phyloP scores from a whole-genome alignment of 2,329 filamentous ascomycete genomes.

The Aspergillus brasiliensis region DNA sequence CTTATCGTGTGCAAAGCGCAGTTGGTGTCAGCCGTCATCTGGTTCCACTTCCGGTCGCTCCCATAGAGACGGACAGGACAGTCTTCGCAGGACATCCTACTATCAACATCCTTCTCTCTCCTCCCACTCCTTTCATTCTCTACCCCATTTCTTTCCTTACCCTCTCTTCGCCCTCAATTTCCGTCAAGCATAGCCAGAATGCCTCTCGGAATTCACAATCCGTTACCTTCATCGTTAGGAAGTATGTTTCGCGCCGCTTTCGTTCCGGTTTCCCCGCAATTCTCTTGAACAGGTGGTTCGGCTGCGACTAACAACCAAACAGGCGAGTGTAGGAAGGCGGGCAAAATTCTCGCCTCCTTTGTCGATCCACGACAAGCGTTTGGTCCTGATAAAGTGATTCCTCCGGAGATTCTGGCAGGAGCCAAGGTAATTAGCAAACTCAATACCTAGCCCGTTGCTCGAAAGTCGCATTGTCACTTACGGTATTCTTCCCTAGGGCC shows the following conservation, averaged over 20 bases:
- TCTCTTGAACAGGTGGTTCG: conserved; percentile 18
- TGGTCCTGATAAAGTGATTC: conserved; percentile 96
- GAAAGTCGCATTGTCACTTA: conserved; percentile 10
- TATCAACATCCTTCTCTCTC: conserved; percentile 19
- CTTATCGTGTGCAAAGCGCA: conserved; percentile 10
- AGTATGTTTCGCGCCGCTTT: conserved; percentile 40
- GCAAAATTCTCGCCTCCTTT: conserved; percentile 93
- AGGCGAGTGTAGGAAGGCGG: conserved; percentile 98
- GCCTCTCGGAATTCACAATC: conserved; percentile 50
- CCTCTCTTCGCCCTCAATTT: conserved; percentile 3
- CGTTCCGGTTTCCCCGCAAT: conserved; percentile 35
- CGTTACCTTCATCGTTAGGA: conserved; percentile 51
- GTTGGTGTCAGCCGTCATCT: conserved; percentile 24
- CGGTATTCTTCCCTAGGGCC: conserved; percentile 39
- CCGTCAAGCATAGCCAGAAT: conserved; percentile 33
- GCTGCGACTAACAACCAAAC: conserved; percentile 16
- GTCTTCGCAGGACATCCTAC: conserved; percentile 15
- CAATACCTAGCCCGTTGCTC: not conserved
- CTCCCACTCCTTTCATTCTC: not conserved
- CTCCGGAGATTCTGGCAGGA: conserved; percentile 81
- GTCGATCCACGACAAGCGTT: conserved; percentile 91
- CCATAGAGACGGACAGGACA: conserved; percentile 23
- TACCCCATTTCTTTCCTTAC: not conserved
- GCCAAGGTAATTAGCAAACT: conserved; percentile 69
- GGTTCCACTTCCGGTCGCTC: conserved; percentile 29